Percentiles rank a stretch among this genome's conserved stretches.
Conservation (phyloP, 345 rosid genomes). For the Ricinus communis region DNA sequence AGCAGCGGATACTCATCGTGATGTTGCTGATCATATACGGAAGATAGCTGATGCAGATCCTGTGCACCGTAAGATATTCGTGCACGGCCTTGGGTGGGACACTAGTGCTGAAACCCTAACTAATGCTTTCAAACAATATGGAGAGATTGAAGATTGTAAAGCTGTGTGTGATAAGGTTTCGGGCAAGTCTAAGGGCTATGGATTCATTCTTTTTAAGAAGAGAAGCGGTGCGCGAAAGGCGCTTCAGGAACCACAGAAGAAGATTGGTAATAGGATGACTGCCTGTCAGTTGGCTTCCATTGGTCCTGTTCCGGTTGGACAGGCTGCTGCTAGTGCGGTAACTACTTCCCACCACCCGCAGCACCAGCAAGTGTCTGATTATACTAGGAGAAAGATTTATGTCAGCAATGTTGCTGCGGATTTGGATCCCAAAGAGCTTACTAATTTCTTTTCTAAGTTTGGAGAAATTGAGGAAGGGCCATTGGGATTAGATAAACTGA, state of each 20-base stretch:
- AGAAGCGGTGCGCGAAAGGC: constrained; percentile 50
- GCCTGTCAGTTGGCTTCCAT: constrained; percentile 52
- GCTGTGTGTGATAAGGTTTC: constrained; percentile 53
- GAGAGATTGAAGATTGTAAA: constrained; percentile 62
- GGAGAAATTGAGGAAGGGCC: constrained; percentile 70
- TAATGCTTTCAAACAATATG: constrained; percentile 39
- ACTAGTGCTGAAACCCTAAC: constrained; percentile 44
- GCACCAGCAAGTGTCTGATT: constrained; percentile 28
- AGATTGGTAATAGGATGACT: constrained; percentile 52
- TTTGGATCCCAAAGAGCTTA: constrained; percentile 40
- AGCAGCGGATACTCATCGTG: constrained; percentile 35
- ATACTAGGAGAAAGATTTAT: constrained; percentile 50
- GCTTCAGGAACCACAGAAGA: constrained; percentile 52
- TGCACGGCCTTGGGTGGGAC: constrained; percentile 67
- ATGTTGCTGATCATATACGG: constrained; percentile 41
- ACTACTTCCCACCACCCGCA: constrained; percentile 17
- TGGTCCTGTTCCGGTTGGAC: constrained; percentile 32
- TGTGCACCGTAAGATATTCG: constrained; percentile 50
- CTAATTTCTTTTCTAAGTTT: constrained; percentile 36
- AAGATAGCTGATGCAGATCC: constrained; percentile 48
- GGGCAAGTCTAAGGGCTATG: constrained; percentile 58
- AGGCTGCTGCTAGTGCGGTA: not conserved
- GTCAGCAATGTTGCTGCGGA: constrained; percentile 56
- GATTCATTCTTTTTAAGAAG: constrained; percentile 45
- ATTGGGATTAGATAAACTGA: constrained; percentile 49